Evolutionary conservation across 2,329 filamentous ascomycete genomes (phyloP).

Genomic region (Cordyceps militaris): DNA sequence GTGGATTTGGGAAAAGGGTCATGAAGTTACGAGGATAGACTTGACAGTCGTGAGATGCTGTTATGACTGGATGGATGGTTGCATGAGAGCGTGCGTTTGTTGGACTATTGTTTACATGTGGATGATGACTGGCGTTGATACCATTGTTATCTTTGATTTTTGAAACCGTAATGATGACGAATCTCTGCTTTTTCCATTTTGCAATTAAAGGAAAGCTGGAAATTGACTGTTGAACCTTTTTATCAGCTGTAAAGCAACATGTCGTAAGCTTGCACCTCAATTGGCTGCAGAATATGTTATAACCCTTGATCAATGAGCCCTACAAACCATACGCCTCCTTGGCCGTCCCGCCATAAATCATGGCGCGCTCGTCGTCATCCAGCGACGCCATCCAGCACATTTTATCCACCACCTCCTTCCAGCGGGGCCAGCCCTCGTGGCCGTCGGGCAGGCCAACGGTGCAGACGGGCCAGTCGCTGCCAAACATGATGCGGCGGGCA

Average conservation of each 20-base stretch:
- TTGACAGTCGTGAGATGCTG: background rate
- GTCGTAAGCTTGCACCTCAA: too few relatives aligned
- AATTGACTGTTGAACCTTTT: too few relatives aligned
- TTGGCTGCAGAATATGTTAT: too few relatives aligned
- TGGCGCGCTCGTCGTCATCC: slow-evolving; percentile 51
- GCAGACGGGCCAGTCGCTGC: slow-evolving; percentile 90
- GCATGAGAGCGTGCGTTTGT: background rate
- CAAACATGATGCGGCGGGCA: slow-evolving; percentile 72
- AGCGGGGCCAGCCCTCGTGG: slow-evolving; percentile 56
- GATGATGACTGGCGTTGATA: background rate
- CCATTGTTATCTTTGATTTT: background rate
- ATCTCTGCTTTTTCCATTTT: background rate
- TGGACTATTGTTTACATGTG: background rate
- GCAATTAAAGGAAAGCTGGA: background rate
- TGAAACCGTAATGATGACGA: background rate
- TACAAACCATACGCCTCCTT: slow-evolving; percentile 59
- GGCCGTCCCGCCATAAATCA: slow-evolving; percentile 68
- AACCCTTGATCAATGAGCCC: too few relatives aligned
- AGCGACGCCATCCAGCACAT: slow-evolving; percentile 59
- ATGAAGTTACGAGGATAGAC: background rate
- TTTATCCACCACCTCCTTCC: slow-evolving; percentile 63
- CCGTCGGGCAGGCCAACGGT: slow-evolving; percentile 47
- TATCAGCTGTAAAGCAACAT: too few relatives aligned
- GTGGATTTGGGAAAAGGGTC: background rate
- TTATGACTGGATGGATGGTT: background rate